A percentile compares a stretch with the other conserved stretches of the same genome.
Conservation (phyloP, 2,329 filamentous ascomycete species). For the Ophiostoma australiae region DNA sequence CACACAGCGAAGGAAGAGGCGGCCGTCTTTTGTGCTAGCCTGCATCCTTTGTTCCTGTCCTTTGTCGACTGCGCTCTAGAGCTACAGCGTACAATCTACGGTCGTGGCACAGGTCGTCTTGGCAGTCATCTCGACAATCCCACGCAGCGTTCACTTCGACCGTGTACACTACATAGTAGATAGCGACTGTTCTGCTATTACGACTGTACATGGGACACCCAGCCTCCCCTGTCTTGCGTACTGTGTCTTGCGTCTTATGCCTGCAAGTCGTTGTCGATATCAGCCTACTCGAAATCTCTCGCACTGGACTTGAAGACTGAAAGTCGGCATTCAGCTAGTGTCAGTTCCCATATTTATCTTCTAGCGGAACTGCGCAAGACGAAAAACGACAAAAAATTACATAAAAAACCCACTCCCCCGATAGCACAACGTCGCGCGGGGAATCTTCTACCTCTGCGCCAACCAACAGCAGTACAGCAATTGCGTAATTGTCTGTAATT, state of each 20-base stretch:
- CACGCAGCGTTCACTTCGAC: neutral
- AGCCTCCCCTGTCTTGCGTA: neutral
- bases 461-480: constrained; percentile 5
- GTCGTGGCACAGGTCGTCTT: neutral
- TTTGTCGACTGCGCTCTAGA: neutral
- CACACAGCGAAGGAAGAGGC: neutral
- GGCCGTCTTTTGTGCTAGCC: neutral
- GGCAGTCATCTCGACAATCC: neutral
- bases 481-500: neutral
- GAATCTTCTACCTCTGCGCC: neutral
- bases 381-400: constrained; percentile 5
- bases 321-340: neutral
- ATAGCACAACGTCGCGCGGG: neutral
- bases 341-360: neutral
- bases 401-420: constrained; percentile 4
- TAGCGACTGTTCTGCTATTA: neutral
- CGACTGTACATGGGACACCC: neutral
- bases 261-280: neutral
- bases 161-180: neutral
- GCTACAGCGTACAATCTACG: neutral
- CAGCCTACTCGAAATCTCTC: too few relatives aligned
- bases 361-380: neutral
- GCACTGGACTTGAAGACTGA: too few relatives aligned
- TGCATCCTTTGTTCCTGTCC: neutral
- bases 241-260: neutral